Evolutionary conservation across 148 eudicot genomes (phyloP).

Genomic region (Rhododendron griersonianum): DNA sequence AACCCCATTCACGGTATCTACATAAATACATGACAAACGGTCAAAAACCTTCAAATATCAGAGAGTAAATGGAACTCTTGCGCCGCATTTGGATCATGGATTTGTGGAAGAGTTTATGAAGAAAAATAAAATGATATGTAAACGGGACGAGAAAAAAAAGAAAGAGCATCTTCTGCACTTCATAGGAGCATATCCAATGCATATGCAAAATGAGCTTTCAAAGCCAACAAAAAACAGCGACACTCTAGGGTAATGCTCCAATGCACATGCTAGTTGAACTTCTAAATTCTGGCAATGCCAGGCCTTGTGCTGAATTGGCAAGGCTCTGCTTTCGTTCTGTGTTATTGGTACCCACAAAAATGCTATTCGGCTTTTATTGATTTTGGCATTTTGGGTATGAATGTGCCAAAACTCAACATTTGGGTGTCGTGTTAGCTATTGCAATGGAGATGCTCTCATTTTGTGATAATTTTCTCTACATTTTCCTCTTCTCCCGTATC

Average conservation of each 20-base stretch:
- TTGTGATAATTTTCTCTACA: background rate
- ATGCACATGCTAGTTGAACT: background rate
- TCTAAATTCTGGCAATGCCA: background rate
- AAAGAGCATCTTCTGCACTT: background rate
- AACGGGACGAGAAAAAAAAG: background rate
- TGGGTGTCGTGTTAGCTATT: background rate
- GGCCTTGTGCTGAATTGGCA: background rate
- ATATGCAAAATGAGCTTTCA: background rate
- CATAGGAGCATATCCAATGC: background rate
- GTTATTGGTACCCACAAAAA: background rate
- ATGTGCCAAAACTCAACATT: background rate
- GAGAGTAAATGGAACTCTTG: background rate
- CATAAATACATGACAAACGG: conserved; percentile 13
- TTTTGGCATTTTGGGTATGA: background rate
- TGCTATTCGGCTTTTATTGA: background rate
- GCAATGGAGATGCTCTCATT: background rate
- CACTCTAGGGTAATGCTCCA: background rate
- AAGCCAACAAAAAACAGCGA: background rate
- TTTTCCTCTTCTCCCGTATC: background rate
- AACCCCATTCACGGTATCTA: conserved; percentile 98
- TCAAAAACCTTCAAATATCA: background rate
- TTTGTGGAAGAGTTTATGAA: background rate
- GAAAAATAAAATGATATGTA: background rate
- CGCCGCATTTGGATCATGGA: background rate
- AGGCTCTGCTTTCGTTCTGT: background rate